Percentiles rank a stretch among this genome's conserved stretches.
These are phyloP conservation scores for Fagus sylvatica DNA, from an alignment of 306 rosid species.

Conservation along the genomic window DNA sequence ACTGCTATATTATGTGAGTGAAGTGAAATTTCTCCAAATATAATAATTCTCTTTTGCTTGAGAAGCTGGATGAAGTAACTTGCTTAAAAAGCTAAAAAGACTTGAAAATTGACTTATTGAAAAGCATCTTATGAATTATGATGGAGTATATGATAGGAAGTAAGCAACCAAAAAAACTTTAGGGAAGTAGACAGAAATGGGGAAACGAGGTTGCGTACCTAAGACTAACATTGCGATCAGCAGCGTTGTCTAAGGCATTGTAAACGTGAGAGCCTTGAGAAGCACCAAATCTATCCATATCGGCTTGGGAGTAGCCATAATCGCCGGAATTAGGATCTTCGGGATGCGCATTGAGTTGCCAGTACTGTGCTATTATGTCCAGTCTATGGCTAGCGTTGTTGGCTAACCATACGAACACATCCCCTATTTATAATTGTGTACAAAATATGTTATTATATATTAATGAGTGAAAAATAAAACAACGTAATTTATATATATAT, in stretches of 20 bases:
- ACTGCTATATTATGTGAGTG: no score
- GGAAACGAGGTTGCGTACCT: slow-evolving; percentile 33
- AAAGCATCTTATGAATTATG: no score
- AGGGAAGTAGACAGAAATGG: background rate
- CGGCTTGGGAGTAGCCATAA: slow-evolving; percentile 62
- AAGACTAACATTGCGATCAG: slow-evolving; percentile 65
- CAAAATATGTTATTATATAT: no score
- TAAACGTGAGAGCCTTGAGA: slow-evolving; percentile 67
- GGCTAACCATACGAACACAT: slow-evolving; percentile 85
- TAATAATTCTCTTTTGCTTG: no score
- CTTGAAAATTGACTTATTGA: no score
- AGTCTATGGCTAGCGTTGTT: slow-evolving; percentile 64
- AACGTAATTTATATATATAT: no score
- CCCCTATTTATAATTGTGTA: slow-evolving; percentile 39
- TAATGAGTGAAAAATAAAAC: no score
- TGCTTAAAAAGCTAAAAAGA: no score
- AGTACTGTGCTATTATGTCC: slow-evolving; percentile 81
- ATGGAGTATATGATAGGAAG: no score
- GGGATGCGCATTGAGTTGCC: slow-evolving; percentile 68
- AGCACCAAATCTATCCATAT: slow-evolving; percentile 72
- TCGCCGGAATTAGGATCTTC: slow-evolving; percentile 76
- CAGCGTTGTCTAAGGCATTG: slow-evolving; percentile 63
- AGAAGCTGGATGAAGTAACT: no score
- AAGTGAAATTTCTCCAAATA: no score
- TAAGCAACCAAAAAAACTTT: no score